These are phyloP conservation scores for Gracilaria vermiculophylla DNA, from an alignment of 23 red algal species.

Conservation along the genomic window DNA sequence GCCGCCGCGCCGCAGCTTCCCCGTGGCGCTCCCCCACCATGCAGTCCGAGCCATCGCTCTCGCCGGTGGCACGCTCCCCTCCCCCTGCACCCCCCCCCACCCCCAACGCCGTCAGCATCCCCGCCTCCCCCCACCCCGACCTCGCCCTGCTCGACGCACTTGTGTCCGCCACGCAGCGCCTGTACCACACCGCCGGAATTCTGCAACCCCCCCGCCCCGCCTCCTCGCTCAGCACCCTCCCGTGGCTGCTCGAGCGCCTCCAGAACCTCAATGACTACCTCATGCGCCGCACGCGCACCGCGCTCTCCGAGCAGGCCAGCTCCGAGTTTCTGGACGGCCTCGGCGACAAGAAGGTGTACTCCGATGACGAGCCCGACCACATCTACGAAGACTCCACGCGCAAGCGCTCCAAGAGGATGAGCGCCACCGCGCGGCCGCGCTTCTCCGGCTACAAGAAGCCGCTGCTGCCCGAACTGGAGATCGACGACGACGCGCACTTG, in stretches of 20 bases:
- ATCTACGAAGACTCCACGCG: neutral
- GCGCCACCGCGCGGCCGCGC: neutral
- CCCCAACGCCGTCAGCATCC: constrained; percentile 2
- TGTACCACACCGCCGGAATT: constrained; percentile 7
- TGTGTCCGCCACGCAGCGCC: neutral
- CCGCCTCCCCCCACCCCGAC: constrained; percentile 2
- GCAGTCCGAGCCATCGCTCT: neutral
- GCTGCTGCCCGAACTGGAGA: neutral
- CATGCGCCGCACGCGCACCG: neutral
- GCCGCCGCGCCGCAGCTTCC: neutral
- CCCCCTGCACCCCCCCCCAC: constrained; percentile 6
- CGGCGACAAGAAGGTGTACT: constrained; percentile 20
- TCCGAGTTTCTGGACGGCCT: neutral
- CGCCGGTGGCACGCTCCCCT: neutral
- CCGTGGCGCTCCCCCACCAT: neutral
- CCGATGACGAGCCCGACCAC: constrained; percentile 1
- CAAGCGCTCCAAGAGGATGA: neutral
- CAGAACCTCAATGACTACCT: constrained; percentile 10
- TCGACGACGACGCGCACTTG: constrained; percentile 30
- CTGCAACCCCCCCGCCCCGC: neutral
- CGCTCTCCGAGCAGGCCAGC: neutral
- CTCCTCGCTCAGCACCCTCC: neutral
- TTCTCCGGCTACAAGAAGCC: neutral
- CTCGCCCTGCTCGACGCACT: neutral
- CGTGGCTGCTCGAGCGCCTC: constrained; percentile 6